Evolutionary conservation across 83 land plant species (phyloP), one percentile per base, ranked within the genome.

Genomic region (Picea engelmannii): DNA sequence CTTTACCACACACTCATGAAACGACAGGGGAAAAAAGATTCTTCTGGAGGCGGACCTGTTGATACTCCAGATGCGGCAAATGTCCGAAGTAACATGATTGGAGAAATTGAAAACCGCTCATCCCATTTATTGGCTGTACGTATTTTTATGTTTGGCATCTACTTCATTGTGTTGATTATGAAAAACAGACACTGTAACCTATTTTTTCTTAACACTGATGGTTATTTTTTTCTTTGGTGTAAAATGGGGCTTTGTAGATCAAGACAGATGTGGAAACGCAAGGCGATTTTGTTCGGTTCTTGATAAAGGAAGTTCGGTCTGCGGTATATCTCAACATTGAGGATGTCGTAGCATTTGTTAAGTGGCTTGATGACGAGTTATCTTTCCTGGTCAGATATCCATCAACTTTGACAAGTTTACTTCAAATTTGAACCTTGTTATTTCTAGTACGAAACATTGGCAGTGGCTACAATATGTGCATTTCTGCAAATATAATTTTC

Each of bases 41-140:
- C 59, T 55, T 61, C 71, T 66, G 90, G 75, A 82, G 38, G 85
- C 3, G 81, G 78, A 63, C 21, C 71, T 4, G 55, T 83, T n/a
- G 93, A 84, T 63, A 62, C 66, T 38, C 81, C 81, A 15, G 49
- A 83, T 31, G 89, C 83, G 4, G 87, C 84, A 15, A 86, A 85
- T 25, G 61, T 83, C 4, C 84, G 83, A 69, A 83, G 84, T 60
- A 90, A 93, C 87, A 90, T 97, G 95, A 94, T 97, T 81, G 99
- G 99, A 27, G 99, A 97, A 87, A 94, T 97, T 78, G 99, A 95
- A 91, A 97, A 96, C 81, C 98, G 98, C 10, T 97, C 99, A 10
- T 81, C 97, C 21, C 88, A 96, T 79, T 86, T 97, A 49, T 87
- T 97, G 69, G 98, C 99, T 1, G 99, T 97, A 86, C 91, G 96